phyloP scores from a whole-genome alignment of 2,329 filamentous ascomycete species.

The Raffaelea ambrosiae region DNA sequence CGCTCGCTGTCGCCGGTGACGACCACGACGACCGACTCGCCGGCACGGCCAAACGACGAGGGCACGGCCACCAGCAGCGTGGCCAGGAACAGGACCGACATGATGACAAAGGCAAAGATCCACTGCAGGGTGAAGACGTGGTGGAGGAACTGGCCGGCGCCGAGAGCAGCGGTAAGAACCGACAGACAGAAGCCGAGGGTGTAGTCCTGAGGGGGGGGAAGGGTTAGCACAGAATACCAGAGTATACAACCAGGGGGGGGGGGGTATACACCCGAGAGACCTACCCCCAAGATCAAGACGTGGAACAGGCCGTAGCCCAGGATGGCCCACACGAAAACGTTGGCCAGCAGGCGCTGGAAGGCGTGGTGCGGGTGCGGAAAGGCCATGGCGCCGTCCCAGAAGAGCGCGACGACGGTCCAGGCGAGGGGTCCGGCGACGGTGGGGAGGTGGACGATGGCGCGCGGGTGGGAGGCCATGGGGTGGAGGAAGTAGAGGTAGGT shows the following conservation, averaged over 20 bases:
- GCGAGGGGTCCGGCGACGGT: slow-evolving; percentile 70
- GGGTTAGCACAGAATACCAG: not conserved
- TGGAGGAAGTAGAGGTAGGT: slow-evolving; percentile 73
- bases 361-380: slow-evolving; percentile 59
- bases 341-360: slow-evolving; percentile 70
- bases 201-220: slow-evolving; percentile 42
- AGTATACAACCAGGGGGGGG: not conserved
- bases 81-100: slow-evolving; percentile 62
- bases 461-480: slow-evolving; percentile 50
- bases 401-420: slow-evolving; percentile 79
- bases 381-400: slow-evolving; percentile 82
- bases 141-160: slow-evolving; percentile 65
- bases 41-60: slow-evolving; percentile 51
- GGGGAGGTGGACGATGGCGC: slow-evolving; percentile 60
- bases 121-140: slow-evolving; percentile 75
- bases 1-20: slow-evolving; percentile 42
- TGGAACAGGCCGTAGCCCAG: slow-evolving; percentile 71
- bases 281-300: slow-evolving; percentile 61
- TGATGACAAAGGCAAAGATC: slow-evolving; percentile 86
- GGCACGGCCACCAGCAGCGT: slow-evolving; percentile 59
- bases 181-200: slow-evolving; percentile 74
- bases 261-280: slow-evolving; percentile 6
- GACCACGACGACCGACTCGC: slow-evolving; percentile 15
- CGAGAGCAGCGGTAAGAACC: slow-evolving; percentile 64
- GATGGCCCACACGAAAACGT: slow-evolving; percentile 82